Evolutionary conservation across 2,329 filamentous ascomycete genomes (phyloP).

Genomic region (Colletotrichum plurivorum): DNA sequence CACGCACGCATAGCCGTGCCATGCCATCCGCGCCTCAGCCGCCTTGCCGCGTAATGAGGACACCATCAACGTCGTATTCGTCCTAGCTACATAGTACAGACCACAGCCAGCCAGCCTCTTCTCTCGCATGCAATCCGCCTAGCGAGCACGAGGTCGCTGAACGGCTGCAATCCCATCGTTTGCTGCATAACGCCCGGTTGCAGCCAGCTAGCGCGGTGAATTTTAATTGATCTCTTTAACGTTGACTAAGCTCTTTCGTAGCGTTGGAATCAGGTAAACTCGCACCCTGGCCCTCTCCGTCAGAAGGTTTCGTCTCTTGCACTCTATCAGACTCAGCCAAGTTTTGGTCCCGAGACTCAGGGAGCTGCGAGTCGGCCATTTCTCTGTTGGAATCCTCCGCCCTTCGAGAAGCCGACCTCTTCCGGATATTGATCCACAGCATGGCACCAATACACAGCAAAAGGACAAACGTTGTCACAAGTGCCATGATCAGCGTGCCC

Average conservation of each 20-base stretch:
- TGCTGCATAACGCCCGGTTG: slow-evolving; percentile 8
- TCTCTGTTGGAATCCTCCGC: background rate
- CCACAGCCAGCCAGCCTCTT: background rate
- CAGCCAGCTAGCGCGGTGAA: background rate
- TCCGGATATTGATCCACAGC: background rate
- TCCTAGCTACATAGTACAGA: background rate
- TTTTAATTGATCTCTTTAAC: too few relatives aligned
- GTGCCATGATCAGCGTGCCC: background rate
- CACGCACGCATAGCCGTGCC: background rate
- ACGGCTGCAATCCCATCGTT: background rate
- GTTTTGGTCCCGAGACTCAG: too few relatives aligned
- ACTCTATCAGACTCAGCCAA: too few relatives aligned
- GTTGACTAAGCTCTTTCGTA: too few relatives aligned
- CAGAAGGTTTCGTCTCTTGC: too few relatives aligned
- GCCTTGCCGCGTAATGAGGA: slow-evolving; percentile 20
- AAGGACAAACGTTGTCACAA: background rate
- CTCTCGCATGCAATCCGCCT: slow-evolving; percentile 3
- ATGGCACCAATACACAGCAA: background rate
- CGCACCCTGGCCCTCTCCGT: too few relatives aligned
- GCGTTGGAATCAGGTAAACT: too few relatives aligned
- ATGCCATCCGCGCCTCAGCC: slow-evolving; percentile 5
- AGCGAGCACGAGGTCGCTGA: background rate
- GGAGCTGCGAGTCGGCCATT: too few relatives aligned
- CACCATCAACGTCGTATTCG: slow-evolving; percentile 18
- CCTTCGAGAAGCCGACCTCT: background rate